phyloP scores from a whole-genome alignment of 768 basidiomycete species.

The Dioszegia hungarica region DNA sequence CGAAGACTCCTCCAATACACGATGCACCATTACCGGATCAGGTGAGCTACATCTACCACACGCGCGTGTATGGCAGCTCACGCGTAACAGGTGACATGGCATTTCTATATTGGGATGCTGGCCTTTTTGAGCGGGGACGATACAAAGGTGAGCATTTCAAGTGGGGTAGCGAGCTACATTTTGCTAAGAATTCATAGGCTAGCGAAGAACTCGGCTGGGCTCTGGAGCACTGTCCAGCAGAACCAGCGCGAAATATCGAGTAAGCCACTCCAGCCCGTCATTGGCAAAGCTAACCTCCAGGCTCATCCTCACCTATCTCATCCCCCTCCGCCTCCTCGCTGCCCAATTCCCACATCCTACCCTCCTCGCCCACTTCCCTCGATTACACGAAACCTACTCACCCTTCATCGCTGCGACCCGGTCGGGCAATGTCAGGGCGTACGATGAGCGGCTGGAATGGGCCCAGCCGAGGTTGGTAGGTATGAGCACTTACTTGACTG shows the following conservation, averaged over 20 bases:
- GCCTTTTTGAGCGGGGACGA: slow-evolving; percentile 91
- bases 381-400: slow-evolving; percentile 64
- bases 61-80: neutral
- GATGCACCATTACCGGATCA: slow-evolving; percentile 80
- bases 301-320: slow-evolving; percentile 82
- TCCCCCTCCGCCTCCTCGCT: slow-evolving; percentile 79
- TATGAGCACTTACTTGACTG: slow-evolving; percentile 75
- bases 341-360: slow-evolving; percentile 75
- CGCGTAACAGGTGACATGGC: slow-evolving; percentile 70
- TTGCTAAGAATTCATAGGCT: slow-evolving; percentile 56
- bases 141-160: slow-evolving; percentile 56
- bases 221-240: slow-evolving; percentile 72
- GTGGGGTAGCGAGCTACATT: no score
- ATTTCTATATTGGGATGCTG: slow-evolving; percentile 92
- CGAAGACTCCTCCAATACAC: slow-evolving; percentile 72
- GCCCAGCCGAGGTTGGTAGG: slow-evolving; percentile 71
- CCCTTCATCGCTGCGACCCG: slow-evolving; percentile 79
- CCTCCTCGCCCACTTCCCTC: slow-evolving; percentile 68
- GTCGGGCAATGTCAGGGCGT: slow-evolving; percentile 69
- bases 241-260: slow-evolving; percentile 74
- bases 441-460: slow-evolving; percentile 68
- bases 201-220: slow-evolving; percentile 82
- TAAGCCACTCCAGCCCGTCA: slow-evolving; percentile 42
- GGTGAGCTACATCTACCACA: slow-evolving; percentile 50
- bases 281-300: slow-evolving; percentile 50